These are phyloP conservation scores for Hordeum marinum DNA, from an alignment of 176 grass and related monocot species.

Conservation along the genomic window DNA sequence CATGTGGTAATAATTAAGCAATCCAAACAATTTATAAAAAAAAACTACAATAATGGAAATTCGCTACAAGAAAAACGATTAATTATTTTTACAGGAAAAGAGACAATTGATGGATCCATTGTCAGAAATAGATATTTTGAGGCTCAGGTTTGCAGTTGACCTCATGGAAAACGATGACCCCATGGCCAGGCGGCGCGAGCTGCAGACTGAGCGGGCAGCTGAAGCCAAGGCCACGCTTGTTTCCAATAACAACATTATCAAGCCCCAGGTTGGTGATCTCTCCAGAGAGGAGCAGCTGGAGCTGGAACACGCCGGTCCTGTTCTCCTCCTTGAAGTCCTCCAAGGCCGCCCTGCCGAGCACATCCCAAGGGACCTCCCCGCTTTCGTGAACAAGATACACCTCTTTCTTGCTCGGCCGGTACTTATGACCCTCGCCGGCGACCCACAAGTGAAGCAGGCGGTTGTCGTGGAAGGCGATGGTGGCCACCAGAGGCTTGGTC, in stretches of 20 bases:
- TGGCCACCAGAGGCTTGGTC: background rate
- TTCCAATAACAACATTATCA: background rate
- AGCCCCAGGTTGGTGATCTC: background rate
- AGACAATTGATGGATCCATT: no score
- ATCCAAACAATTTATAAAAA: no score
- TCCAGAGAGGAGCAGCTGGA: background rate
- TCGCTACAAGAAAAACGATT: no score
- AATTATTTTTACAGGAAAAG: no score
- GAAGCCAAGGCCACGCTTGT: background rate
- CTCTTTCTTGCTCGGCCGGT: background rate
- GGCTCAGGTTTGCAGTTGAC: background rate
- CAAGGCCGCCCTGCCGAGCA: background rate
- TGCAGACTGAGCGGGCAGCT: background rate
- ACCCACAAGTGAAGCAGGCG: background rate
- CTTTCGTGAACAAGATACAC: background rate
- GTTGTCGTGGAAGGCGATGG: background rate
- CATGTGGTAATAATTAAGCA: no score
- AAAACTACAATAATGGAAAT: no score
- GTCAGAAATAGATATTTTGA: background rate
- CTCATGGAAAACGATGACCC: background rate
- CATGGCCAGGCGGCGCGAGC: background rate
- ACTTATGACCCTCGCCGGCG: background rate
- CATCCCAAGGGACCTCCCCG: background rate
- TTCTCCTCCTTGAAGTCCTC: slow-evolving; percentile 11
- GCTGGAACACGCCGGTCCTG: background rate